A percentile compares a stretch with the other conserved stretches of the same genome.
These are phyloP conservation scores for Naganishia randhawae DNA, from an alignment of 768 basidiomycete genomes.

Conservation along the genomic window DNA sequence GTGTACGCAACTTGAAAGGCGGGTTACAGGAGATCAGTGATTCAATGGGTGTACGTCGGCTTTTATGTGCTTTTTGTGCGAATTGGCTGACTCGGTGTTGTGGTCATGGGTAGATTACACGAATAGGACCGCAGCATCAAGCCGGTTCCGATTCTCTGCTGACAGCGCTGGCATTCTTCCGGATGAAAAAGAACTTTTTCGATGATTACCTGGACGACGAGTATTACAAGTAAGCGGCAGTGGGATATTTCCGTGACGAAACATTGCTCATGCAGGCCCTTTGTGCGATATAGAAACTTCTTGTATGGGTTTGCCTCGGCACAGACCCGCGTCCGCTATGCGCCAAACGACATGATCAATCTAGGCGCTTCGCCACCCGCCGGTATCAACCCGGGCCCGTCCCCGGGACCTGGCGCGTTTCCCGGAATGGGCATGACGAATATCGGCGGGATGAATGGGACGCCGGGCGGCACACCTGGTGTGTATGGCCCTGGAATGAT, in stretches of 20 bases:
- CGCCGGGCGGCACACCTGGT: constrained; percentile 4
- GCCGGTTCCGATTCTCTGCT: constrained; percentile 96
- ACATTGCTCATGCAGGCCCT: background rate
- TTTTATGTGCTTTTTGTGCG: background rate
- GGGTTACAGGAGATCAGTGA: constrained; percentile 92
- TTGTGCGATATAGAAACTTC: constrained; percentile 30
- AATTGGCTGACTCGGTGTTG: background rate
- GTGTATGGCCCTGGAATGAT: constrained; percentile 7
- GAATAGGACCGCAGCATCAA: constrained; percentile 87
- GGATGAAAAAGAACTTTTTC: constrained; percentile 89
- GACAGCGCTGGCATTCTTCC: constrained; percentile 91
- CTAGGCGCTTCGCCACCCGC: constrained; percentile 22
- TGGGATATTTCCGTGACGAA: background rate
- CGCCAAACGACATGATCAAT: constrained; percentile 24
- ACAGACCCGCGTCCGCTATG: constrained; percentile 29
- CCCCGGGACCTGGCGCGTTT: constrained; percentile 13
- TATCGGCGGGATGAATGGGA: constrained; percentile 15
- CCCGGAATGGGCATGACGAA: constrained; percentile 25
- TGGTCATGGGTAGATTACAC: constrained; percentile 63
- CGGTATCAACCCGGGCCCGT: constrained; percentile 4
- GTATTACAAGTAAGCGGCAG: constrained; percentile 46
- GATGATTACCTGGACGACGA: constrained; percentile 77
- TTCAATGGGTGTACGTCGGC: constrained; percentile 75
- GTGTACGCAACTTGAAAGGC: constrained; percentile 76
- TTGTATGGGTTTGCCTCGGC: constrained; percentile 36